Evolutionary conservation across 371 early-diverging fungal genomes (phyloP).

Genomic region (Cladochytrium tenue): DNA sequence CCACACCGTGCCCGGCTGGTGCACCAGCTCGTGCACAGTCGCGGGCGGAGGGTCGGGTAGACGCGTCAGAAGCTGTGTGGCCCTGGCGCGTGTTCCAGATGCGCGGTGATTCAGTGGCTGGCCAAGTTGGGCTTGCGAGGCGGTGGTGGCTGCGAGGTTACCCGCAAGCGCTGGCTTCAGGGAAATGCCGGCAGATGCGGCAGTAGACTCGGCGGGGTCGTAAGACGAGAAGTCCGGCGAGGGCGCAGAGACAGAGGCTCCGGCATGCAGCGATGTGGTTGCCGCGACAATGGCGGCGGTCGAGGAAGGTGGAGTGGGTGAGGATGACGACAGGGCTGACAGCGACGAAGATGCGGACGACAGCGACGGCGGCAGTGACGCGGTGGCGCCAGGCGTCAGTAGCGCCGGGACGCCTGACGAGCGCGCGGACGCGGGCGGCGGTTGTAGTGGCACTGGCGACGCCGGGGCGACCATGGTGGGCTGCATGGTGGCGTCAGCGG

Average conservation of each 20-base stretch:
- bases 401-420: not conserved
- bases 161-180: no score
- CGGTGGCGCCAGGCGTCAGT: not conserved
- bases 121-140: no score
- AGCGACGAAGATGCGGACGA: not conserved
- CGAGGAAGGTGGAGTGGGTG: not conserved
- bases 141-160: no score
- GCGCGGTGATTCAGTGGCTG: no score
- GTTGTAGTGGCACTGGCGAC: not conserved
- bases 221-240: no score
- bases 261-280: no score
- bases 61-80: no score
- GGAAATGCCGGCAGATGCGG: no score
- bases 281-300: slow-evolving; percentile 2
- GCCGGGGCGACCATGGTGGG: not conserved
- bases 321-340: not conserved
- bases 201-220: no score
- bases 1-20: not conserved
- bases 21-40: not conserved
- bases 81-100: no score
- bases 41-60: no score
- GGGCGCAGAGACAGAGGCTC: no score
- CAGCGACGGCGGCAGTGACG: not conserved
- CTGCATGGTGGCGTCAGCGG: not conserved
- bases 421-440: not conserved